Conservation (phyloP, 352 stramenopile genomes). For the Phytophthora foliorum region DNA sequence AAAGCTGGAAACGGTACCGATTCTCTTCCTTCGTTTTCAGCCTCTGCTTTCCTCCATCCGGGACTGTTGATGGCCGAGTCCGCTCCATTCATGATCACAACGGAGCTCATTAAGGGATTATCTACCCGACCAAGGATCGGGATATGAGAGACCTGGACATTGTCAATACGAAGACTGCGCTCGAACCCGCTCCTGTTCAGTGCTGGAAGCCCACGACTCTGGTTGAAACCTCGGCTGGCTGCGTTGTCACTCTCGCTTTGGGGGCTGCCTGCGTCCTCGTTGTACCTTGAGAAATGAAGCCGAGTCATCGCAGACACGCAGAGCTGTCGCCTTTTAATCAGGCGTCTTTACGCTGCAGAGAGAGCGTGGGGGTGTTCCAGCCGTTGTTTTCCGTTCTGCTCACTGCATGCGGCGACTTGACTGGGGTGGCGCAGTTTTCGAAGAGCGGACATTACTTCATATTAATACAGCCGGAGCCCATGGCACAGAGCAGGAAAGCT, state of each 20-base stretch:
- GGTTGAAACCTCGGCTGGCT: conserved; percentile 34
- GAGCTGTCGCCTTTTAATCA: conserved; percentile 1
- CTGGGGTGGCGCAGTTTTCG: conserved; percentile 7
- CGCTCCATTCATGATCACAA: conserved; percentile 41
- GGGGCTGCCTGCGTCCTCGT: conserved; percentile 27
- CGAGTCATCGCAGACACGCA: conserved; percentile 28
- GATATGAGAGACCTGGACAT: conserved; percentile 34
- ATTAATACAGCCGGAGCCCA: conserved; percentile 30
- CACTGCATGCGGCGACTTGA: conserved; percentile 12
- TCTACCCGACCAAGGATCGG: conserved; percentile 37
- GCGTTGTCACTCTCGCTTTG: conserved; percentile 17
- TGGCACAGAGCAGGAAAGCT: conserved; percentile 22
- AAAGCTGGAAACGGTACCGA: conserved; percentile 34
- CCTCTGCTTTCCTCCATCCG: conserved; percentile 22
- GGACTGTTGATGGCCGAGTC: conserved; percentile 33
- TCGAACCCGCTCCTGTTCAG: conserved; percentile 33
- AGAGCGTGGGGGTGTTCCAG: conserved; percentile 15
- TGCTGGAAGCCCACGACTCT: conserved; percentile 20
- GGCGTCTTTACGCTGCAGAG: conserved; percentile 17
- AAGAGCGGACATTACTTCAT: conserved; percentile 33
- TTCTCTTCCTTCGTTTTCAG: neutral
- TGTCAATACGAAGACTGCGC: conserved; percentile 33
- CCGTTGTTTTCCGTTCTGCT: conserved; percentile 37
- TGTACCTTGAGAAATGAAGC: conserved; percentile 37
- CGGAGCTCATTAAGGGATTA: conserved; percentile 40